Evolutionary conservation across 805 yeast species (phyloP).

Genomic region (Candida lessepsii): DNA sequence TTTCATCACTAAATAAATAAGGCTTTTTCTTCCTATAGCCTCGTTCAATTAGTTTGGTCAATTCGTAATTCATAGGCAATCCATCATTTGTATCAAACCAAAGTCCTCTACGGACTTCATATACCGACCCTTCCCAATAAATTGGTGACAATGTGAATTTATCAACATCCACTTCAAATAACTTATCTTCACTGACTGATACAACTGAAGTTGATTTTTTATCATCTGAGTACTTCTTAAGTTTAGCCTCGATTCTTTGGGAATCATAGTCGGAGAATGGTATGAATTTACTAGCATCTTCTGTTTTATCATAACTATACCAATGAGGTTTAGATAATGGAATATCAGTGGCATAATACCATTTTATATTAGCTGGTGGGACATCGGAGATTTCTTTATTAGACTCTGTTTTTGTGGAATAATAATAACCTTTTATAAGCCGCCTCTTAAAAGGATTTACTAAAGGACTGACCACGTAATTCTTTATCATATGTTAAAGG

Average conservation of each 20-base stretch:
- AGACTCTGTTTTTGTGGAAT: background rate
- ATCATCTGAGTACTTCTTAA: slow-evolving; percentile 22
- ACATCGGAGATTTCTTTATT: slow-evolving; percentile 5
- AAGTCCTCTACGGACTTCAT: slow-evolving; percentile 77
- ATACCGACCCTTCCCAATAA: slow-evolving; percentile 87
- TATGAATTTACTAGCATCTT: slow-evolving; percentile 57
- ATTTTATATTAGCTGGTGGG: slow-evolving; percentile 33
- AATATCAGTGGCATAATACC: slow-evolving; percentile 85
- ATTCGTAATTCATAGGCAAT: slow-evolving; percentile 48
- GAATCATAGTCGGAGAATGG: slow-evolving; percentile 70
- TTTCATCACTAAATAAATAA: slow-evolving; percentile 20
- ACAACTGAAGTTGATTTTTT: slow-evolving; percentile 25
- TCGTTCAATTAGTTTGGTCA: slow-evolving; percentile 60
- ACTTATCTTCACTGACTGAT: slow-evolving; percentile 76
- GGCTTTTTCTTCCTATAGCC: slow-evolving; percentile 46
- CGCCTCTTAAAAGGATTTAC: no score
- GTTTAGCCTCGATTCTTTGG: slow-evolving; percentile 54
- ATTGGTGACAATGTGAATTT: slow-evolving; percentile 59
- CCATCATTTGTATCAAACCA: slow-evolving; percentile 68
- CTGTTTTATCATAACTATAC: slow-evolving; percentile 49
- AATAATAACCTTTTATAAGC: background rate
- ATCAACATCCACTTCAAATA: slow-evolving; percentile 68
- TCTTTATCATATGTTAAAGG: no score
- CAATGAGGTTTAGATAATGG: slow-evolving; percentile 69
- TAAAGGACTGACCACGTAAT: no score